phyloP scores from a whole-genome alignment of 1,284 basidiomycete species.

The Xerocomus minutiporus region DNA sequence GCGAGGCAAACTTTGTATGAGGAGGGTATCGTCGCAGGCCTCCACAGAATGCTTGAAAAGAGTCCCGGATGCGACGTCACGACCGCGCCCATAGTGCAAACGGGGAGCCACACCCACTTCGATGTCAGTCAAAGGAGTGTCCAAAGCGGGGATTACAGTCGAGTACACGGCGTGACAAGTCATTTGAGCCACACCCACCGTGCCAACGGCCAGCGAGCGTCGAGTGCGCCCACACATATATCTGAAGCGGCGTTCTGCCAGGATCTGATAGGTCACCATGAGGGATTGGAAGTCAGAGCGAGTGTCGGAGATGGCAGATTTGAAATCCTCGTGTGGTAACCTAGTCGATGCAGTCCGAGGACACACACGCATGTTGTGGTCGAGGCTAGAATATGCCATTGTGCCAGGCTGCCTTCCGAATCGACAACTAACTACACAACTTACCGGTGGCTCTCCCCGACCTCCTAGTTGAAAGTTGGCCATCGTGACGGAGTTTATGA shows the following conservation, averaged over 20 bases:
- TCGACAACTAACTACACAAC: background rate
- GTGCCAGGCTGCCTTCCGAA: background rate
- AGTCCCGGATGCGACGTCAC: background rate
- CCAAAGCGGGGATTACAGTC: background rate
- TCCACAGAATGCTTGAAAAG: background rate
- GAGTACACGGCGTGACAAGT: background rate
- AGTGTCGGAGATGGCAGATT: background rate
- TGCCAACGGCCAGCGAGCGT: background rate
- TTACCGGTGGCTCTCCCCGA: background rate
- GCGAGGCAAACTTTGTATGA: background rate
- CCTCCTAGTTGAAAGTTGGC: background rate
- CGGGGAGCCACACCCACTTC: background rate
- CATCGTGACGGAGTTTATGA: background rate
- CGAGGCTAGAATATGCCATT: background rate
- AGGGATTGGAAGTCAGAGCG: background rate
- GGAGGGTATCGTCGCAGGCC: background rate
- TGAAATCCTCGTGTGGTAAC: background rate
- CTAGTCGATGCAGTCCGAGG: too few relatives aligned
- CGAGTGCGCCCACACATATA: background rate
- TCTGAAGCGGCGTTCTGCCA: background rate
- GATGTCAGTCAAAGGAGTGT: background rate
- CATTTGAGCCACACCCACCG: background rate
- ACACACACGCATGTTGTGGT: background rate
- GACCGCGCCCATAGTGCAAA: background rate
- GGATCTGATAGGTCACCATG: background rate